These are phyloP conservation scores for Hibiscus tridactylites DNA, from an alignment of 345 rosid genomes.

Conservation along the genomic window DNA sequence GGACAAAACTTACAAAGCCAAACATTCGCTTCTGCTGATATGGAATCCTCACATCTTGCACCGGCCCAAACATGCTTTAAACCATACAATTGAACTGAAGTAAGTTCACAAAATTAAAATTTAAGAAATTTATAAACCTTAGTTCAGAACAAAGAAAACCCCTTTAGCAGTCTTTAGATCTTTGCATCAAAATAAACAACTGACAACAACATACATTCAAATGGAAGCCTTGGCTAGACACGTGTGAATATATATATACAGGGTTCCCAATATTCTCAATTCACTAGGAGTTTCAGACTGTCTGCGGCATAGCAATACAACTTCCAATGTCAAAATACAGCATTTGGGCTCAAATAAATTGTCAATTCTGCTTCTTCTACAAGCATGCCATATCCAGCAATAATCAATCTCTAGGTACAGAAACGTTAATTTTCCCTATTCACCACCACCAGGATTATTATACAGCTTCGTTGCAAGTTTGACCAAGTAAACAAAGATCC, in stretches of 20 bases:
- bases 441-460: not conserved
- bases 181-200: not conserved
- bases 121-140: not conserved
- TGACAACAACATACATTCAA: not conserved
- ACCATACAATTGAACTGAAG: conserved; percentile 9
- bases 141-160: not conserved
- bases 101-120: conserved; percentile 1
- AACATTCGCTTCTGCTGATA: conserved; percentile 99
- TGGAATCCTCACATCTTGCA: conserved; percentile 98
- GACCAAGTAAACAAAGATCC: not conserved
- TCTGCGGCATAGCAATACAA: not conserved
- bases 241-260: not conserved
- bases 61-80: conserved; percentile 74
- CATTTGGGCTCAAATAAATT: not conserved
- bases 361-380: not conserved
- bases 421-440: not conserved
- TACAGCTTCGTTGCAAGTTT: not conserved
- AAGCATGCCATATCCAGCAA: not conserved
- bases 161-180: not conserved
- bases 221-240: not conserved
- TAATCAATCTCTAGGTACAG: not conserved
- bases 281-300: not conserved
- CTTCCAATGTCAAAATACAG: not conserved
- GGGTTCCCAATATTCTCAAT: not conserved
- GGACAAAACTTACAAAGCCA: conserved; percentile 90